Percentiles rank a stretch among this genome's conserved stretches.
Evolutionary conservation across 768 basidiomycete genomes (phyloP).

Genomic region (Mycena galopus): DNA sequence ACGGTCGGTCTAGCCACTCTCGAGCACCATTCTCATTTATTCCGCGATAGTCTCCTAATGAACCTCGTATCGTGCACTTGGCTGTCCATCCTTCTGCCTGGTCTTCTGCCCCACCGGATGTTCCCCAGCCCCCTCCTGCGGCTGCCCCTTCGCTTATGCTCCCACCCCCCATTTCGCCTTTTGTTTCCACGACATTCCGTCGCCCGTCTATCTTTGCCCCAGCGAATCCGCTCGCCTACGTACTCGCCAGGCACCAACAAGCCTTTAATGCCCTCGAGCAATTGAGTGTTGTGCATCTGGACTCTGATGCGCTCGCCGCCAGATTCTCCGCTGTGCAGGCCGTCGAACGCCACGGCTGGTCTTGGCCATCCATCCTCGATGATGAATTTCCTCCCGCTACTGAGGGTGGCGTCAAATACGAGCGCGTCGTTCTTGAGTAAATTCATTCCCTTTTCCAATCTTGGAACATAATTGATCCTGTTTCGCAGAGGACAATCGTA

Average conservation of each 20-base stretch:
- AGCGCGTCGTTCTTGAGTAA: constrained; percentile 55
- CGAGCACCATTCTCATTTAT: not conserved
- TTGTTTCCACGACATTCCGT: constrained; percentile 14
- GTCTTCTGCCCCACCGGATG: constrained; percentile 65
- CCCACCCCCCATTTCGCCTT: constrained; percentile 28
- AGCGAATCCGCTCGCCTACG: constrained; percentile 50
- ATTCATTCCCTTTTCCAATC: constrained; percentile 22
- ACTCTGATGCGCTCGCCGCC: constrained; percentile 25
- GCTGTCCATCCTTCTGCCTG: constrained; percentile 87
- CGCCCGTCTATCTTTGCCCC: constrained; percentile 26
- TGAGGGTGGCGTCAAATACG: constrained; percentile 58
- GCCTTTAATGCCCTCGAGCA: constrained; percentile 50
- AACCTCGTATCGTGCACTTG: constrained; percentile 76
- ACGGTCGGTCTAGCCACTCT: not conserved
- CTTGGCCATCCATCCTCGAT: constrained; percentile 65
- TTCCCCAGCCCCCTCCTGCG: constrained; percentile 37
- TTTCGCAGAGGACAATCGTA: constrained; percentile 63
- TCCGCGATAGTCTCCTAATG: constrained; percentile 61
- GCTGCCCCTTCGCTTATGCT: constrained; percentile 21
- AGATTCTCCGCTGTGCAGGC: constrained; percentile 48
- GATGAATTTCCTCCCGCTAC: constrained; percentile 57
- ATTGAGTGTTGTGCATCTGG: constrained; percentile 23
- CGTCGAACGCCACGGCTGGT: constrained; percentile 57
- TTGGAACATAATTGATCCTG: constrained; percentile 19
- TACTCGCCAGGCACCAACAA: constrained; percentile 57